phyloP scores from a whole-genome alignment of 208 protist species.

The Leishmania tropica region DNA sequence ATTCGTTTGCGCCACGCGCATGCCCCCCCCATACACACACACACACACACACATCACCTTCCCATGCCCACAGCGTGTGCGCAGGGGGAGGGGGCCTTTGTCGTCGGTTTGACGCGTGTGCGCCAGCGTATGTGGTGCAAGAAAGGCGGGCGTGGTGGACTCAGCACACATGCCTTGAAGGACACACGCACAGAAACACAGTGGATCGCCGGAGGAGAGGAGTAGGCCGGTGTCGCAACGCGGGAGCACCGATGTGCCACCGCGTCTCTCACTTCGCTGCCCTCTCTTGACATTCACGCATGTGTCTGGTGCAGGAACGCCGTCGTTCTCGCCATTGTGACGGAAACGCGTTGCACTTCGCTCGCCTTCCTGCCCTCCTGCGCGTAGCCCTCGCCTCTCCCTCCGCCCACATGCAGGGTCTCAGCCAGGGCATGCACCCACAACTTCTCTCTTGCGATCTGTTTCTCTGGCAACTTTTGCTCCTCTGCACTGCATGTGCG shows the following conservation, averaged over 20 bases:
- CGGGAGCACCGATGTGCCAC: background rate
- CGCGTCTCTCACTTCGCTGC: background rate
- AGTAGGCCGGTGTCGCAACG: background rate
- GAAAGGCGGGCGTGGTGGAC: background rate
- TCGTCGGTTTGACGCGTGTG: background rate
- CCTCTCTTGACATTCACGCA: background rate
- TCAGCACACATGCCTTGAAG: background rate
- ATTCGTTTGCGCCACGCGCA: background rate
- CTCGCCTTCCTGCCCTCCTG: background rate
- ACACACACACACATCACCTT: background rate
- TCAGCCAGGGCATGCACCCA: background rate
- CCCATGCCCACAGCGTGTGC: background rate
- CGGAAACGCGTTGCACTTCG: background rate
- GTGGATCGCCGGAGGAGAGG: background rate
- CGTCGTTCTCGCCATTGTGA: background rate
- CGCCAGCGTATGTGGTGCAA: background rate
- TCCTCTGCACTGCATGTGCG: background rate
- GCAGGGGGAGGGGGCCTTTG: background rate
- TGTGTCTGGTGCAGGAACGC: background rate
- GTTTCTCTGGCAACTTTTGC: background rate
- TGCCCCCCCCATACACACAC: background rate
- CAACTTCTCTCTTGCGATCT: background rate
- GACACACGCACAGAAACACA: background rate
- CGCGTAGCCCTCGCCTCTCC: background rate
- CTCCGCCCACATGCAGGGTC: background rate